Evolutionary conservation across 768 basidiomycete species (phyloP), one percentile per base, ranked within the genome.

Genomic region (Leccinellum luteum): DNA sequence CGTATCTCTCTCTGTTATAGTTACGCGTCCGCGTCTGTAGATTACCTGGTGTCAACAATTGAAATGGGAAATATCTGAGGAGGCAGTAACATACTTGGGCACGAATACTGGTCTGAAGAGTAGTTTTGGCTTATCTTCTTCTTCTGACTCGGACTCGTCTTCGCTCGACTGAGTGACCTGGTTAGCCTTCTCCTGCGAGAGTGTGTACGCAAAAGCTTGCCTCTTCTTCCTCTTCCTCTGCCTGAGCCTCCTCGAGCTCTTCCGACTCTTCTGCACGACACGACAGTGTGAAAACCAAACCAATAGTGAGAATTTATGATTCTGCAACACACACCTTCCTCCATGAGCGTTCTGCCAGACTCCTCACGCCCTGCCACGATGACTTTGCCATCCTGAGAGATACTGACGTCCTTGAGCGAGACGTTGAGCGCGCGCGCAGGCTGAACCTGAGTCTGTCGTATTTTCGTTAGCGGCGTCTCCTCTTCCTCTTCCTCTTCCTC

Each of bases 21-120:
- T 94, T 21, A 66, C 83, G 28, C 90, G 82, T n/a, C 81, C 87
- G 17, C 89, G 89, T 74, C 92, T 93, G 62, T 25, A 64, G 47
- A 35, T 49, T 55, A 49, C 17, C 13, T 48, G 28, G 32, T 13
- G 51, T 67, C 19, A 55, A 52, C 35, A 35, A 51, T 21, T 10
- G 38, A 41, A 41, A 25, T 3, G 17, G 35, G 47, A 12, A 6
- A 44, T 48, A 14, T 48, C 51, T 48, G 35, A 61, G 19, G 10
- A 19, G 17, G 23, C 28, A 30, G 34, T 3, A 50, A 74, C 88
- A 57, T 69, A 95, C 95, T 98, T 98, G 54, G 91, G 91, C 17
- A 98, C 84, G 71, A 98, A 99, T 1, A 96, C 90, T 2, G 97
- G 97, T 60, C 95, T 80, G 73, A 96, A 94, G 61, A 87, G 84